Evolutionary conservation across 2,329 filamentous ascomycete genomes (phyloP).

Genomic region (Sclerotinia minor): DNA sequence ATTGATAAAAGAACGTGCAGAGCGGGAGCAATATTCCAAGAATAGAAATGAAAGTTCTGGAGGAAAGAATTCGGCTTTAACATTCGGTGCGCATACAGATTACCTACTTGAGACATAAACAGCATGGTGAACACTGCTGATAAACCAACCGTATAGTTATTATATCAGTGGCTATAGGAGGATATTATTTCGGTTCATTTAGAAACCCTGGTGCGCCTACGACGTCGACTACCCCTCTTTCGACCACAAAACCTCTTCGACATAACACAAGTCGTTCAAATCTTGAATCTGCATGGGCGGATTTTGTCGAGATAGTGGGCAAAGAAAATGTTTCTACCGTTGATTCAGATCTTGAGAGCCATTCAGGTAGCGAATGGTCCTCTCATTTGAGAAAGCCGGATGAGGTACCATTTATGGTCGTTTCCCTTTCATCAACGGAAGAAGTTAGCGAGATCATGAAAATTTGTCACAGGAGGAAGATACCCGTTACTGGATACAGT

Average conservation of each 20-base stretch:
- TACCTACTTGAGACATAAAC: slow-evolving; percentile 6
- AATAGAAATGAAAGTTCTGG: slow-evolving; percentile 45
- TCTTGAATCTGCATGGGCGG: slow-evolving; percentile 68
- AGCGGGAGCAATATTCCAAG: slow-evolving; percentile 52
- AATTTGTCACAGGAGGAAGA: slow-evolving; percentile 75
- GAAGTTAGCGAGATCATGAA: slow-evolving; percentile 88
- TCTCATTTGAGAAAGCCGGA: slow-evolving; percentile 53
- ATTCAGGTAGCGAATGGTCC: slow-evolving; percentile 64
- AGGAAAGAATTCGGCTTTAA: slow-evolving; percentile 52
- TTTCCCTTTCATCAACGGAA: slow-evolving; percentile 75
- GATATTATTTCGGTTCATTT: slow-evolving; percentile 60
- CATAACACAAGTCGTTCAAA: slow-evolving; percentile 63
- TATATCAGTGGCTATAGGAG: slow-evolving; percentile 35
- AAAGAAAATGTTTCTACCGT: slow-evolving; percentile 64
- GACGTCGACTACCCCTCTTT: slow-evolving; percentile 60
- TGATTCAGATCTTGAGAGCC: slow-evolving; percentile 54
- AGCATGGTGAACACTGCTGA: slow-evolving; percentile 17
- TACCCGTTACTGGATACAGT: slow-evolving; percentile 84
- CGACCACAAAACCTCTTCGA: slow-evolving; percentile 50
- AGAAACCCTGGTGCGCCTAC: slow-evolving; percentile 53
- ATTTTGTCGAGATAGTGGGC: slow-evolving; percentile 64
- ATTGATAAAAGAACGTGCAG: slow-evolving; percentile 55
- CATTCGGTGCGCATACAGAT: slow-evolving; percentile 50
- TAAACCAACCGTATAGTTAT: slow-evolving; percentile 33
- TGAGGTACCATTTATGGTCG: slow-evolving; percentile 65